phyloP scores from a whole-genome alignment of 805 yeast genomes.

The Cyberlindnera amylophila region DNA sequence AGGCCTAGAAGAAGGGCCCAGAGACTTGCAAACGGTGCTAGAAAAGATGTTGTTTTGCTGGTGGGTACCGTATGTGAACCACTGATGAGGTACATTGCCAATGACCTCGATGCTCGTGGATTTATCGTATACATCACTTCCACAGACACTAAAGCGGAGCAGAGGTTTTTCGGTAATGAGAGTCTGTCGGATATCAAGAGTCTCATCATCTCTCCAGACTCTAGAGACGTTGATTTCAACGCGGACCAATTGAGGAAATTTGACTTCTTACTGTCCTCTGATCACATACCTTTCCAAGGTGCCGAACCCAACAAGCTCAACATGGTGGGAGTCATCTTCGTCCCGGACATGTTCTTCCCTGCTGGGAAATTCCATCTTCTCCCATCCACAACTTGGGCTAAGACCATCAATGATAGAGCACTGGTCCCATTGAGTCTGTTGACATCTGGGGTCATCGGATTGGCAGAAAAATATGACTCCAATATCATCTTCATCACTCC shows the following conservation, averaged over 20 bases:
- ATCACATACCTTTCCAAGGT: slow-evolving; percentile 56
- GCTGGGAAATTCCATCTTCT: slow-evolving; percentile 63
- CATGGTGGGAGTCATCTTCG: slow-evolving; percentile 61
- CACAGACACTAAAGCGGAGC: slow-evolving; percentile 31
- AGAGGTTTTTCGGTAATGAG: slow-evolving; percentile 49
- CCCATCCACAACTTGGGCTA: slow-evolving; percentile 48
- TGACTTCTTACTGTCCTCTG: slow-evolving; percentile 44
- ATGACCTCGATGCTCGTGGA: slow-evolving; percentile 74
- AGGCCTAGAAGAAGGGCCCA: slow-evolving; percentile 49
- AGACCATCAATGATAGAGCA: slow-evolving; percentile 41
- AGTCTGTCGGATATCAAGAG: slow-evolving; percentile 68
- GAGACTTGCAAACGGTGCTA: slow-evolving; percentile 62
- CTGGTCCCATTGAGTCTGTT: slow-evolving; percentile 48
- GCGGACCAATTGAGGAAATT: slow-evolving; percentile 45
- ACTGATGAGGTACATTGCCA: slow-evolving; percentile 61
- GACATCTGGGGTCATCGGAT: slow-evolving; percentile 49
- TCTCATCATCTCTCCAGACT: slow-evolving; percentile 47
- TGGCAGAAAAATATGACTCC: slow-evolving; percentile 48
- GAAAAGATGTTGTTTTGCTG: slow-evolving; percentile 70
- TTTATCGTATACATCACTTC: slow-evolving; percentile 73
- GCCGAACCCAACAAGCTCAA: slow-evolving; percentile 52
- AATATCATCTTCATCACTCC: slow-evolving; percentile 53
- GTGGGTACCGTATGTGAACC: slow-evolving; percentile 79
- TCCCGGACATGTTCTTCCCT: slow-evolving; percentile 69
- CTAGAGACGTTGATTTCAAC: slow-evolving; percentile 38